A percentile compares a stretch with the other conserved stretches of the same genome.
phyloP scores from a whole-genome alignment of 208 protist species.

The Strigomonas culicis region DNA sequence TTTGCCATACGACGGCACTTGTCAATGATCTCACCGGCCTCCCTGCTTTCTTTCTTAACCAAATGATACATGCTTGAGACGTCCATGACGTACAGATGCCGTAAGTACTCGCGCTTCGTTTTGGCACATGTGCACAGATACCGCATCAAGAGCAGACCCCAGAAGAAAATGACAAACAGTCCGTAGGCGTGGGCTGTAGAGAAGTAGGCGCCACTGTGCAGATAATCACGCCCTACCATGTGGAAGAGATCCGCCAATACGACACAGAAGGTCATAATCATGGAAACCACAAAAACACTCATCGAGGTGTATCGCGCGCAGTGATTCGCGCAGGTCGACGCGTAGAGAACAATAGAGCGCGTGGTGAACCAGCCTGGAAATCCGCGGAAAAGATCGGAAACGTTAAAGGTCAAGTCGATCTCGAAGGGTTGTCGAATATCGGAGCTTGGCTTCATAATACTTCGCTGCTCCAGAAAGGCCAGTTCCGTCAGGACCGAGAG shows the following conservation, averaged over 20 bases:
- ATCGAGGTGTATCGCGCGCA: constrained; percentile 40
- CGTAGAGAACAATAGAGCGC: constrained; percentile 68
- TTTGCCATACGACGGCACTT: constrained; percentile 33
- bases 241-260: constrained; percentile 40
- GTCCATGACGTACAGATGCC: constrained; percentile 73
- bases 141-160: constrained; percentile 47
- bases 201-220: constrained; percentile 24
- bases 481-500: constrained; percentile 61
- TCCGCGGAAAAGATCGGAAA: constrained; percentile 48
- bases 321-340: constrained; percentile 72
- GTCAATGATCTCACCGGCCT: constrained; percentile 44
- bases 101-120: constrained; percentile 29
- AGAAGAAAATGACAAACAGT: constrained; percentile 44
- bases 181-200: constrained; percentile 58
- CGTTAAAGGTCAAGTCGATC: constrained; percentile 47
- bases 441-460: constrained; percentile 60
- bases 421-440: constrained; percentile 44
- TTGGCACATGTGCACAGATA: constrained; percentile 49
- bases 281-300: constrained; percentile 35
- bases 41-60: constrained; percentile 24
- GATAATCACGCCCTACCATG: constrained; percentile 22
- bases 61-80: constrained; percentile 58
- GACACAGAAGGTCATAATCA: constrained; percentile 38
- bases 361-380: constrained; percentile 75
- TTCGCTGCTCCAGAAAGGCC: constrained; percentile 56